Evolutionary conservation across 305 asterid species (phyloP), one percentile per base, ranked within the genome.

Genomic region (Petunia hybrid): DNA sequence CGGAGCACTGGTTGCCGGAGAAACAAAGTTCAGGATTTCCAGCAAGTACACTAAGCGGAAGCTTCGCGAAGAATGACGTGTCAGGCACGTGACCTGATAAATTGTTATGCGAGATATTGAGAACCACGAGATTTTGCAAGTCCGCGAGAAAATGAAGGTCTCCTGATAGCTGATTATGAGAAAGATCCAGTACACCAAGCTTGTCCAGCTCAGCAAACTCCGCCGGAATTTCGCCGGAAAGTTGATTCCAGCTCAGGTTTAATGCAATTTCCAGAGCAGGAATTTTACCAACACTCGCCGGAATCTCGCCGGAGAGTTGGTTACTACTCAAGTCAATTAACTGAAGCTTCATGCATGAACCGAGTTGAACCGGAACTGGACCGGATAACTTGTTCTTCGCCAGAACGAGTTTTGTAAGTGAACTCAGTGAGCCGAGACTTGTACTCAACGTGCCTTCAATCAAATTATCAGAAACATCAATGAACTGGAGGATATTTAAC

Each of bases 21-120:
- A 91, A 82, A 70, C 98, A 92, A 3, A 95, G 80, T 14, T 86
- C 81, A 0, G 91, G 89, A 76, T 95, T 95, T 22, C 92, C 97
- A 2, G 93, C 83, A 4, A 91, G 87, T 81, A 89, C 96, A 42
- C 84, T 90, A 61, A 91, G 87, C 13, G 99, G 98, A 10, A 95
- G 86, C 83, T 92, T 94, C 46, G 93, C 64, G 84, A 94, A 95
- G 84, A 95, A 93, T 4, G 90, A 45, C 1, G 97, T 94, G 82
- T 91, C 92, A 1, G 99, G 99, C 70, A 95, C 93, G 13, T 83
- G 93, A 2, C 99, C 99, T 5, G 95, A 90, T 82, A 95, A 94
- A 80, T 92, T 87, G 83, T 95, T 95, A 79, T 89, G 81, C 40
- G 99, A 95, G 39, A 95, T 87, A 76, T 95, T 94, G 81, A 95